A percentile compares a stretch with the other conserved stretches of the same genome.
Conservation (phyloP, 2,329 filamentous ascomycete species). For the Aspergillus sp. region DNA sequence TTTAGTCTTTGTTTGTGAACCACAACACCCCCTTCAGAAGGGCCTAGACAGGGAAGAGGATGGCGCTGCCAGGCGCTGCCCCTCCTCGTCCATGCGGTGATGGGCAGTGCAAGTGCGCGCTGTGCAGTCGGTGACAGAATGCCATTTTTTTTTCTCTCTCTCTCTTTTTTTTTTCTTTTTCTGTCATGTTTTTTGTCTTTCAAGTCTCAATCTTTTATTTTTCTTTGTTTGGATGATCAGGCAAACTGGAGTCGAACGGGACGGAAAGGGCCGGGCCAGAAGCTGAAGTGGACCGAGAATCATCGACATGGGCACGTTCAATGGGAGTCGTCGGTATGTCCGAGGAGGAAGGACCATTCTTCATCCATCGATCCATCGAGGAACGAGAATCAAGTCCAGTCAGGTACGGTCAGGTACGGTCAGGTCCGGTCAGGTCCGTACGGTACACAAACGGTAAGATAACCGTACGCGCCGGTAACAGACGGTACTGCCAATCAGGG, state of each 20-base stretch:
- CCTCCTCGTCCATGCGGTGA: background rate
- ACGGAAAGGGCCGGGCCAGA: constrained; percentile 40
- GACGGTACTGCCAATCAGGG: constrained; percentile 19
- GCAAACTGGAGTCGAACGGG: constrained; percentile 26
- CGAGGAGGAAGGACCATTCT: background rate
- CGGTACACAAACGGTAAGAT: constrained; percentile 30
- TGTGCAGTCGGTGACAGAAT: background rate
- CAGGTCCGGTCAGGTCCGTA: constrained; percentile 23
- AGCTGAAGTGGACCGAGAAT: constrained; percentile 12
- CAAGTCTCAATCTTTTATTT: background rate
- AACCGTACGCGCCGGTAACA: constrained; percentile 28
- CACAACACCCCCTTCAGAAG: background rate
- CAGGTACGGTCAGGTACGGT: constrained; percentile 7
- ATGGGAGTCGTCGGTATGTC: constrained; percentile 11
- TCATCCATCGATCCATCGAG: background rate
- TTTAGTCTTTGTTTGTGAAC: constrained; percentile 6
- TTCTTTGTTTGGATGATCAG: constrained; percentile 4
- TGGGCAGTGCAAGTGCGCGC: background rate
- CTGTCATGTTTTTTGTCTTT: background rate
- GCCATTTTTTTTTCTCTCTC: background rate
- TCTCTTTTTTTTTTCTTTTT: background rate
- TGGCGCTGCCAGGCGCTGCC: background rate
- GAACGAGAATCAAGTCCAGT: too few species aligned
- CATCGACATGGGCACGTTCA: constrained; percentile 11
- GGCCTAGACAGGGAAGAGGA: constrained; percentile 1